Base-by-base conservation (phyloP, 169 alveolate species). In the Babesia sp. region DNA sequence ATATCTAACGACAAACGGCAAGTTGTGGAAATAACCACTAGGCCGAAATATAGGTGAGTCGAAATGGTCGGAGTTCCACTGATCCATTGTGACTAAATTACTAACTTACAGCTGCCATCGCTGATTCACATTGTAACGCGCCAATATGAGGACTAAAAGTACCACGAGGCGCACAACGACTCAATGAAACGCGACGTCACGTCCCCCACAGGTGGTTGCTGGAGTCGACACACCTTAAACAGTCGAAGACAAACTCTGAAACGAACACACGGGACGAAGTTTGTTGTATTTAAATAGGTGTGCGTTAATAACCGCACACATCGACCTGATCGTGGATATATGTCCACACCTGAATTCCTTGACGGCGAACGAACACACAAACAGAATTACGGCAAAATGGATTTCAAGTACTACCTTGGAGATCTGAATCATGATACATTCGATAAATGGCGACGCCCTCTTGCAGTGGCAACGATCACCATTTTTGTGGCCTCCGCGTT, bases 1-100 rank as follows among this genome's bases (percentile, higher is more conserved):
- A 70, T 91, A 91, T 51, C 84, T 85, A 33, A 72, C 86, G 20
- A 77, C 73, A 57, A 61, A 82, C 6, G 93, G 90, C 41, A 26
- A 29, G 5, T 39, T n/a, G 46, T 78, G 50, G 64, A 67, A 56
- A 31, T 37, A 41, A 1, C 70, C 57, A 33, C 60, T 31, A 24
- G 45, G 37, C 36, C 75, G 44, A 42, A 29, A 11, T 56, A 71
- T 54, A 41, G 68, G 31, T 12, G 64, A 61, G 28, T 78, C 82
- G 11, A 78, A 41, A 29, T 53, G 68, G 67, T 78, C 66, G 34
- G 60, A 67, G 68, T 68, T 56, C 86, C 86, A 78, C 86, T 76
- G 80, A n/a, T 11, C 2, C 6, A 42, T 45, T 1, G 0, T 7
- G 16, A 6, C 2, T 0, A 11, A 18, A 3, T 9, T 22, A 20